Base-by-base conservation (phyloP, 208 protist species). In the Kentomonas sorsogonicus region DNA sequence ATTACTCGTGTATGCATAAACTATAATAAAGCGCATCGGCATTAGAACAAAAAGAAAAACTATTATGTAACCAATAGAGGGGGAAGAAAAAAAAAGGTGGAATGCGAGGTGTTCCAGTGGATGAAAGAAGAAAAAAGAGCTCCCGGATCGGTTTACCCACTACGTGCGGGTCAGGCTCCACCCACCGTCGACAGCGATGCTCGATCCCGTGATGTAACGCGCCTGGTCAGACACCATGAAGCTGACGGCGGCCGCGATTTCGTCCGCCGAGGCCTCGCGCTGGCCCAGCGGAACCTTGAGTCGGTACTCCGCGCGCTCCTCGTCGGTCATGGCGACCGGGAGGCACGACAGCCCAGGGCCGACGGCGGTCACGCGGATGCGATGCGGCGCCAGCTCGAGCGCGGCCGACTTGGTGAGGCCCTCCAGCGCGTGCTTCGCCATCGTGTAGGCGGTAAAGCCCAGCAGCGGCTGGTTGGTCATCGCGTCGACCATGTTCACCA, bases 281-380 rank as follows among this genome's bases (percentile, higher is more conserved):
- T 74, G 64, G 45, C 75, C 66, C 27, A 92, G 78, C 3, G 85
- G 85, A 15, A 88, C 74, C 52, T 79, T 84, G 16, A 48, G 36
- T 15, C 80, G 71, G 33, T 78, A 77, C 34, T 56, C 53, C 23
- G 73, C 68, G 16, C 60, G 62, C 36, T 74, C 62, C 39, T 48
- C 51, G 13, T 59, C 52, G 6, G 66, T 39, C 77, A 86, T 81
- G 22, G 31, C 66, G n/a, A 40, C 50, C 30, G 78, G 63, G n/a
- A 89, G 50, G 29, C 69, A 36, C 20, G 70, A 78, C 44, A 93
- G 44, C 0, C 86, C 86, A 2, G 79, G 81, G 9, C 68, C 64
- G 3, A 93, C 74, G 29, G 67, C 81, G 53, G 89, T 93, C 22
- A 93, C 86, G 5, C 86, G 86, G 40, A 93, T 79, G 31, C 22